phyloP scores from a whole-genome alignment of 2,329 filamentous ascomycete species.

The Cladosporium colombiae region DNA sequence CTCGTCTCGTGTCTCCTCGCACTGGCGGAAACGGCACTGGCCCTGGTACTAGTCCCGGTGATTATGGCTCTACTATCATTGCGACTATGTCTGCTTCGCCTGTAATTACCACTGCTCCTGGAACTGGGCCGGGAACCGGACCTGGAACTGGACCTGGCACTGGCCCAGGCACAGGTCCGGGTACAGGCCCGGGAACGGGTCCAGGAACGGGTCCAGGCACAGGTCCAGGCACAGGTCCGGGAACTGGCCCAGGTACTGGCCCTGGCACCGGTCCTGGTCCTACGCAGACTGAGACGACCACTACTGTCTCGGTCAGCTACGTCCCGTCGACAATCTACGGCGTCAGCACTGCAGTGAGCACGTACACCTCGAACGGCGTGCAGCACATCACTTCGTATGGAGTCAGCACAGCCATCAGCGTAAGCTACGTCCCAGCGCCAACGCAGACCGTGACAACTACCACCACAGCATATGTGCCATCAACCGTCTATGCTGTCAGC shows the following conservation, averaged over 20 bases:
- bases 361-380: slow-evolving; percentile 30
- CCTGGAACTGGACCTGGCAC: slow-evolving; percentile 24
- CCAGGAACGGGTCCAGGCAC: slow-evolving; percentile 17
- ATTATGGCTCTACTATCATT: slow-evolving; percentile 18
- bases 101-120: slow-evolving; percentile 21
- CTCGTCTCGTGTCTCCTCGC: slow-evolving; percentile 25
- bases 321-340: slow-evolving; percentile 31
- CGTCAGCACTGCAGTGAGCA: slow-evolving; percentile 30
- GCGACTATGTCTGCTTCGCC: slow-evolving; percentile 18
- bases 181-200: slow-evolving; percentile 2
- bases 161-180: slow-evolving; percentile 21
- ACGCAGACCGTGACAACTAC: slow-evolving; percentile 33
- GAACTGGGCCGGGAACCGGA: slow-evolving; percentile 22
- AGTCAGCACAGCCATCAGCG: slow-evolving; percentile 30
- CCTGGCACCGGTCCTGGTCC: slow-evolving; percentile 23
- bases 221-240: slow-evolving; percentile 22
- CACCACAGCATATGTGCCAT: slow-evolving; percentile 25
- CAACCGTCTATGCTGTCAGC: slow-evolving; percentile 30
- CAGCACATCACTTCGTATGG: slow-evolving; percentile 31
- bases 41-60: slow-evolving; percentile 22
- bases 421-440: slow-evolving; percentile 28
- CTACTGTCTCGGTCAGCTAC: slow-evolving; percentile 19
- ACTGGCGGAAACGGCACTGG: slow-evolving; percentile 24
- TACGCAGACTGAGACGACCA: slow-evolving; percentile 10
- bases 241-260: slow-evolving; percentile 23